phyloP scores from a whole-genome alignment of 345 rosid genomes.

The Gossypium herbaceum region DNA sequence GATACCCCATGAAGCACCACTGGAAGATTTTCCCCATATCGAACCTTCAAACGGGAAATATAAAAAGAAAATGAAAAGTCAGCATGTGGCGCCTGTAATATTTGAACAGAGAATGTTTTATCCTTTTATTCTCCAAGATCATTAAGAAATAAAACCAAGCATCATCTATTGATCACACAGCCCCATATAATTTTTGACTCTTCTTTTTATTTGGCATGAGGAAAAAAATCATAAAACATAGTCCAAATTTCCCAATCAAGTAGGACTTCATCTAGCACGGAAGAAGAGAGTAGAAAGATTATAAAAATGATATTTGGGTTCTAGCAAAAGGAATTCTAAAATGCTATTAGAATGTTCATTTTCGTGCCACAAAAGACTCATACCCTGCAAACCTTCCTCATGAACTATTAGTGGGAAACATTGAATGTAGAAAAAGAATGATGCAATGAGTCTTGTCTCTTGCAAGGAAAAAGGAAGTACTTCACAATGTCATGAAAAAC shows the following conservation, averaged over 20 bases:
- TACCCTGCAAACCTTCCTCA: background rate
- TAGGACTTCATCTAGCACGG: background rate
- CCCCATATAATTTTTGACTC: background rate
- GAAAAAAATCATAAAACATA: background rate
- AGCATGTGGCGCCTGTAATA: conserved; percentile 1
- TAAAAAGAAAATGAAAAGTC: conserved; percentile 15
- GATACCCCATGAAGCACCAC: conserved; percentile 81
- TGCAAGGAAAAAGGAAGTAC: conserved; percentile 2
- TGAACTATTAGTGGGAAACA: background rate
- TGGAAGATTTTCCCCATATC: conserved; percentile 95
- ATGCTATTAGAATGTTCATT: background rate
- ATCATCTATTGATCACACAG: background rate
- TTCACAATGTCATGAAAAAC: background rate
- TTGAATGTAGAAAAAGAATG: background rate
- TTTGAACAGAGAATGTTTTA: background rate
- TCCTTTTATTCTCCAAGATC: background rate
- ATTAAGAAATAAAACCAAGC: background rate
- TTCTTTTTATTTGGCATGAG: background rate
- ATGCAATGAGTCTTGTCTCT: background rate
- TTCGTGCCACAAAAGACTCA: background rate
- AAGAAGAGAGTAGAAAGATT: background rate
- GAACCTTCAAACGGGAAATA: conserved; percentile 50
- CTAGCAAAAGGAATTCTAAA: background rate
- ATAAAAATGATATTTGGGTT: background rate
- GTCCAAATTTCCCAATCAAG: background rate